A percentile compares a stretch with the other conserved stretches of the same genome.
Evolutionary conservation across 2,329 filamentous ascomycete species (phyloP).

Genomic region (Ramichloridium luteum): DNA sequence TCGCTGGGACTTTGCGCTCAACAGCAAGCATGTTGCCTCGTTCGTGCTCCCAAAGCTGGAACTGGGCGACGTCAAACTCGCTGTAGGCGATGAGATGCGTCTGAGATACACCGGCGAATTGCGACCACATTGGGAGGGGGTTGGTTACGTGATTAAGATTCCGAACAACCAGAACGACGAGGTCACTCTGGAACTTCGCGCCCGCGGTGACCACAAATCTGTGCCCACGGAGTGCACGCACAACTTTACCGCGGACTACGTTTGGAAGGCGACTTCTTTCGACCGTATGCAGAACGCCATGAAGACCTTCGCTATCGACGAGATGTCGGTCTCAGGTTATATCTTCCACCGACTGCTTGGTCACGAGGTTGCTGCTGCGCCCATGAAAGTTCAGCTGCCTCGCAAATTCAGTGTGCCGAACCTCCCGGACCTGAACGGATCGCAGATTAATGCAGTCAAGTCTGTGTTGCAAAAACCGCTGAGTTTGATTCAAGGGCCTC

Average conservation of each 20-base stretch:
- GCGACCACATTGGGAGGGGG: constrained; percentile 85
- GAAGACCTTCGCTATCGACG: constrained; percentile 97
- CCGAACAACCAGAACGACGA: constrained; percentile 98
- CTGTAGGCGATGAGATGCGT: constrained; percentile 96
- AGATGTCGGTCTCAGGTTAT: constrained; percentile 96
- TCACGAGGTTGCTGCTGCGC: constrained; percentile 84
- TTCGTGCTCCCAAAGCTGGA: constrained; percentile 96
- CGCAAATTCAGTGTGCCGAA: constrained; percentile 95
- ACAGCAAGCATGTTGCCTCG: constrained; percentile 93
- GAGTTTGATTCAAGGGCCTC: constrained; percentile 91
- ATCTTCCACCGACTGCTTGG: constrained; percentile 96
- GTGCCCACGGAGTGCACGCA: constrained; percentile 93
- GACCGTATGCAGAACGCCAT: constrained; percentile 98
- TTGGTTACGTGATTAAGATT: constrained; percentile 98
- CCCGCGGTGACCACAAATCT: constrained; percentile 89
- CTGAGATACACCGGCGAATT: constrained; percentile 92
- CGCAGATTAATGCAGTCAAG: constrained; percentile 93
- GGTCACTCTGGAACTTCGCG: constrained; percentile 85
- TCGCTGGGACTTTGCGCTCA: constrained; percentile 87
- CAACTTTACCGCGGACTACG: constrained; percentile 97
- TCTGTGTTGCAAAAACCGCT: constrained; percentile 86
- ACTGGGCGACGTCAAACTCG: constrained; percentile 92
- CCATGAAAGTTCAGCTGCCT: constrained; percentile 89
- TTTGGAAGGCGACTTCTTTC: constrained; percentile 98
- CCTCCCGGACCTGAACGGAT: constrained; percentile 85